Evolutionary conservation across 495 filamentous ascomycete species (phyloP), one percentile per base, ranked within the genome.

Genomic region (Entonaema liquescens): DNA sequence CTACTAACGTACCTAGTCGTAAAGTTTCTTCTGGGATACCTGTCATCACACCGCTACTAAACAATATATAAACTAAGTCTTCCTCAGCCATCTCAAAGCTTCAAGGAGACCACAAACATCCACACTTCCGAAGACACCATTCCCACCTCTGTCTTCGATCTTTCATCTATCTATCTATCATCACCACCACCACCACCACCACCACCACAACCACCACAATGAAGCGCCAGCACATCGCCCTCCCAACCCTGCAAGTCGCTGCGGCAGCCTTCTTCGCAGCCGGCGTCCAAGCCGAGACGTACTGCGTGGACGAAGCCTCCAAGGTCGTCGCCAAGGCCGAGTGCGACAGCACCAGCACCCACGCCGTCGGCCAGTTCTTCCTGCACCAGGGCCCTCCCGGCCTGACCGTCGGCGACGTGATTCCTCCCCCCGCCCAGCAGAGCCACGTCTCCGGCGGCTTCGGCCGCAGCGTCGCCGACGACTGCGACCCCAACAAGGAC

Each of bases 141-240:
- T n/a, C 35, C 35, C 3, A 38, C n/a, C 13, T 38, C 35, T 35
- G 8, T 35, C 33, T 36, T 36, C 35, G 5, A 4, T 2, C 36
- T 40, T 40, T n/a, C 4, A 40, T 17, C 36, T 0, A 40, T 17
- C 36, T 40, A 40, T 17, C 13, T n/a, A n/a, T n/a, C n/a, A n/a
- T n/a, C n/a, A n/a, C n/a, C n/a, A n/a, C n/a, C n/a, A n/a, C n/a
- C n/a, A n/a, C n/a, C n/a, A n/a, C n/a, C n/a, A 6, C 11, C 17
- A 38, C 29, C n/a, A 29, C 17, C 3, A 9, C 26, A 11, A 49
- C 15, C 40, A 23, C 17, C 59, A 61, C 0, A 40, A 61, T 61
- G 44, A 60, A 49, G 38, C 59, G 19, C 5, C 42, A 59, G 36
- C 12, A 61, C 26, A 52, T 61, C 59, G 29, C 42, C 17, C 40